Evolutionary conservation across 2,329 filamentous ascomycete species (phyloP), one percentile per base, ranked within the genome.

Genomic region (Lasiodiplodia sp.): DNA sequence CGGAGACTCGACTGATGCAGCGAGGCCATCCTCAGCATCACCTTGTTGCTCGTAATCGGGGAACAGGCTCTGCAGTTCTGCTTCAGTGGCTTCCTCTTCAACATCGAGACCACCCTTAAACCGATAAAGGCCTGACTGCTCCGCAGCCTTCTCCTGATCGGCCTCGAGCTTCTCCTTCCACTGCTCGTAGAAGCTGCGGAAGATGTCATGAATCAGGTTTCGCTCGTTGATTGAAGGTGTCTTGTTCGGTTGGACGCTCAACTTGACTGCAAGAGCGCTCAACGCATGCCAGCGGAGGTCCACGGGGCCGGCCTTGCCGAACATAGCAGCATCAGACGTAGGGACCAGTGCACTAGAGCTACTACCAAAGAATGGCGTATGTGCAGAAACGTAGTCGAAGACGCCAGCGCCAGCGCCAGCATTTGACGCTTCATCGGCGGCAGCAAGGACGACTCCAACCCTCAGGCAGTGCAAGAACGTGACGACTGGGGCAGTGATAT

Each of bases 21-120:
- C 18, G 4, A 58, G 55, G 7, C 69, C 47, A 12, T 68, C 65
- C 21, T 18, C 56, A 57, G 82, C 76, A 2, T 81, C 79, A 2
- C 83, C 78, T 0, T 86, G 85, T 1, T 86, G 85, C 16, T 92
- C 89, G 71, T 89, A 96, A 5, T 87, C 88, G 1, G 95, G 95
- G 81, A 98, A 98, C 7, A 98, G 82, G 71, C 91, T 87, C 23
- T 90, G 86, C 71, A 97, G 90, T 71, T 96, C 92, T 67, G 91
- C 87, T 71, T 91, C 87, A 65, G 93, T 88, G 11, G 87, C 83
- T 73, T 92, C 90, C 68, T 96, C 91, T 71, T 92, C 89, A 58
- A 94, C 90, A 70, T 94, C 91, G 49, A 88, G 82, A 49, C 89
- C 90, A 38, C 94, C 95, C 71, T 89, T 88, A 81, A 96, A 97